These are phyloP conservation scores for Talaromyces sp. DNA, from an alignment of 2,329 filamentous ascomycete species.

Conservation along the genomic window DNA sequence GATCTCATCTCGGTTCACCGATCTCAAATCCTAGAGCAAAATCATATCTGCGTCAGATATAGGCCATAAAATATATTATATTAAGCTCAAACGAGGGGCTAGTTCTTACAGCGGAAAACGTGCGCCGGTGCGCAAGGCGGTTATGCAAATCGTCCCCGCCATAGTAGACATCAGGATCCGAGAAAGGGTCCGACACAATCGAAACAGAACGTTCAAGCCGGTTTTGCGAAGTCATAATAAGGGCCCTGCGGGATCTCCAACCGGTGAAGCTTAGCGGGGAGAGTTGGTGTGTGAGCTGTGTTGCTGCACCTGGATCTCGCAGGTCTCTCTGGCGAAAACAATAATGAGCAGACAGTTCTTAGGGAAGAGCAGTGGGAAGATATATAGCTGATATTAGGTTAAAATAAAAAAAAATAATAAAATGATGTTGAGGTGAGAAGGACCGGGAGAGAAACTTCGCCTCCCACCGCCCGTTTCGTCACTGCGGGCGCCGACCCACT, in stretches of 20 bases:
- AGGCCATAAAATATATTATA: not conserved
- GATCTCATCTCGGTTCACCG: constrained; percentile 32
- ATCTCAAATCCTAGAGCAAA: constrained; percentile 26
- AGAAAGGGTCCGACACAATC: constrained; percentile 49
- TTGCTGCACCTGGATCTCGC: not conserved
- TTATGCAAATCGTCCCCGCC: constrained; percentile 46
- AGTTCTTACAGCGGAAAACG: constrained; percentile 51
- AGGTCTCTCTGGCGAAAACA: not conserved
- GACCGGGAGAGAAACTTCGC: constrained; percentile 17
- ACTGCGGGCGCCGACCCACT: not conserved
- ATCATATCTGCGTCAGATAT: constrained; percentile 4
- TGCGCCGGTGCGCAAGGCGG: constrained; percentile 44
- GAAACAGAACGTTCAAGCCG: constrained; percentile 23
- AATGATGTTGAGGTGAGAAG: not conserved
- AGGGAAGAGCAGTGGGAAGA: not conserved
- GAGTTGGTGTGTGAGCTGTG: not conserved
- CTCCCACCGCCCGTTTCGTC: not conserved
- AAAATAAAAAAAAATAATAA: not conserved
- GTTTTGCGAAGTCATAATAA: constrained; percentile 37
- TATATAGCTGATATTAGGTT: not conserved
- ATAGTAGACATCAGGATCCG: constrained; percentile 56
- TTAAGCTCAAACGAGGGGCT: not conserved
- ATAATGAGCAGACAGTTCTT: not conserved
- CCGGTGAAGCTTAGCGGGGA: not conserved
- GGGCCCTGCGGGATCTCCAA: not conserved